A percentile compares a stretch with the other conserved stretches of the same genome.
Conservation (phyloP, 2,329 filamentous ascomycete species). For the Diplodia sapinea region DNA sequence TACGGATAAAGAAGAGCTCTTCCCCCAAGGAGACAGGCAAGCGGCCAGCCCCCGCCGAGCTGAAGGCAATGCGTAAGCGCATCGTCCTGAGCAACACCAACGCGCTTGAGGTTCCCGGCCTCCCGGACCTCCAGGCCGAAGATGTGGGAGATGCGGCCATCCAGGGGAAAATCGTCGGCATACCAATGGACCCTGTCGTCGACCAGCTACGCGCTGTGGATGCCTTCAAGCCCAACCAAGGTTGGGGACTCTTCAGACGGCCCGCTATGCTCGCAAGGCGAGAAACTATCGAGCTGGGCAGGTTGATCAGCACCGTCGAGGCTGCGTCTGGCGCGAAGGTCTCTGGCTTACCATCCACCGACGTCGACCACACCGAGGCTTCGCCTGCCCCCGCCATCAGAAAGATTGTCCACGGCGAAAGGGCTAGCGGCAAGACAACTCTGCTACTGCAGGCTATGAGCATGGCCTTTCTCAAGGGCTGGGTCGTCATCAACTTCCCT, state of each 20-base stretch:
- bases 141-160: slow-evolving; percentile 51
- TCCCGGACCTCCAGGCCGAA: slow-evolving; percentile 66
- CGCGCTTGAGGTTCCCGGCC: slow-evolving; percentile 75
- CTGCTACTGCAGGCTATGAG: slow-evolving; percentile 82
- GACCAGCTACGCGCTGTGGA: slow-evolving; percentile 83
- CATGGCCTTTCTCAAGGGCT: slow-evolving; percentile 79
- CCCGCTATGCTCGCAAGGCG: slow-evolving; percentile 79
- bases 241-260: slow-evolving; percentile 82
- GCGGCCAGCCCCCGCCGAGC: slow-evolving; percentile 75
- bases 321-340: slow-evolving; percentile 59
- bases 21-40: slow-evolving; percentile 47
- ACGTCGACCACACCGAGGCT: too few relatives aligned
- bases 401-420: slow-evolving; percentile 74
- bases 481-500: slow-evolving; percentile 87
- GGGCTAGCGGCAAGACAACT: slow-evolving; percentile 83
- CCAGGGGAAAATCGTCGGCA: slow-evolving; percentile 69
- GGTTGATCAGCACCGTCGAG: slow-evolving; percentile 57
- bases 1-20: slow-evolving; percentile 48
- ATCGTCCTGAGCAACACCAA: slow-evolving; percentile 95
- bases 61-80: slow-evolving; percentile 84
- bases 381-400: slow-evolving; percentile 47
- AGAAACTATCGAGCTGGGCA: slow-evolving; percentile 76
- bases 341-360: background rate
- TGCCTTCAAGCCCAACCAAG: slow-evolving; percentile 89
- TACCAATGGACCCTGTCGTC: slow-evolving; percentile 69